phyloP scores from a whole-genome alignment of 805 yeast genomes.

The Barnettozyma salicaria region DNA sequence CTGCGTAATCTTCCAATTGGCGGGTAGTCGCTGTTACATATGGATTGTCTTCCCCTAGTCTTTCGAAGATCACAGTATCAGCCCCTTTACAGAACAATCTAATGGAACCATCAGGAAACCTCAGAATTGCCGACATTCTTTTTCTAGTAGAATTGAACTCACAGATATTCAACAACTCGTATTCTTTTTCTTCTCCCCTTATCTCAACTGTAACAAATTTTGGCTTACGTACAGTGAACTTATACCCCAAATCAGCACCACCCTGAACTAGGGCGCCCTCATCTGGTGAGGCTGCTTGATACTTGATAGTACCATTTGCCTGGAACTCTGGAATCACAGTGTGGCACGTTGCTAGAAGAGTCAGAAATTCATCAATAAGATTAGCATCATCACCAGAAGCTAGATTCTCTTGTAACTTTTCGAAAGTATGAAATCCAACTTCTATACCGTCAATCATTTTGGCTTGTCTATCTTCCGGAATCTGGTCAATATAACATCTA shows the following conservation, averaged over 20 bases:
- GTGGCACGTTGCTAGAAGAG: constrained; percentile 86
- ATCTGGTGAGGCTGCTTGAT: constrained; percentile 99
- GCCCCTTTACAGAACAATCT: constrained; percentile 95
- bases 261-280: constrained; percentile 99
- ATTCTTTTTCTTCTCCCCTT: constrained; percentile 45
- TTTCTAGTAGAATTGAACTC: constrained; percentile 97
- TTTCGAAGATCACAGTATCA: constrained; percentile 88
- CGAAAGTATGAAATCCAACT: constrained; percentile 70
- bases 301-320: constrained; percentile 62
- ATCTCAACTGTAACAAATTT: constrained; percentile 64
- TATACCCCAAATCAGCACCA: constrained; percentile 83
- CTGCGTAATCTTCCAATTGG: constrained; percentile 94
- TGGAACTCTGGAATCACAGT: constrained; percentile 92
- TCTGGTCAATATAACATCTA: constrained; percentile 73
- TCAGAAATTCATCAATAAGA: constrained; percentile 68
- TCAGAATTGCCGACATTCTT: constrained; percentile 92
- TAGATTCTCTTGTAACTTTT: constrained; percentile 47
- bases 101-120: constrained; percentile 91
- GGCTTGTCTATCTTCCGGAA: constrained; percentile 86
- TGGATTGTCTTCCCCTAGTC: constrained; percentile 68
- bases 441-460: constrained; percentile 73
- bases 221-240: constrained; percentile 81
- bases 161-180: constrained; percentile 82
- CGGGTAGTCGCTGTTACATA: constrained; percentile 76
- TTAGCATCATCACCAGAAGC: constrained; percentile 40